Evolutionary conservation across 2,329 filamentous ascomycete genomes (phyloP).

Genomic region (Alternaria triticimaculans): DNA sequence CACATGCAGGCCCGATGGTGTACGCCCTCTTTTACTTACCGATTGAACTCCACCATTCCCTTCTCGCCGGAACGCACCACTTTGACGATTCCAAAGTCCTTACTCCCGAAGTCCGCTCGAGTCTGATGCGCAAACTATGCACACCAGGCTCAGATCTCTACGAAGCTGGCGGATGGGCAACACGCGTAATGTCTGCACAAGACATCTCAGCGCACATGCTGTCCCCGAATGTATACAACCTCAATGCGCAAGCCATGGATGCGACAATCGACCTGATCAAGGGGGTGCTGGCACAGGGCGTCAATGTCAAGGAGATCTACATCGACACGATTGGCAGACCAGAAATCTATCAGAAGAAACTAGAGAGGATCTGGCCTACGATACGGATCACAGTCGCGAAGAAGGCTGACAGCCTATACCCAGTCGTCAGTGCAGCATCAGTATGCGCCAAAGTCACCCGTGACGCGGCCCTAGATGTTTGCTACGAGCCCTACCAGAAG

Average conservation of each 20-base stretch:
- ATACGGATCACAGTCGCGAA: constrained; percentile 58
- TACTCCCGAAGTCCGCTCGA: constrained; percentile 76
- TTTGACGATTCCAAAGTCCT: constrained; percentile 97
- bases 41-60: constrained; percentile 68
- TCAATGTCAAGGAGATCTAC: constrained; percentile 88
- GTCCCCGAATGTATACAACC: constrained; percentile 73
- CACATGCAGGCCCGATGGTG: constrained; percentile 68
- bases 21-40: constrained; percentile 75
- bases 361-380: constrained; percentile 84
- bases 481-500: constrained; percentile 64
- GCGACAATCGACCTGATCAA: constrained; percentile 84
- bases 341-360: constrained; percentile 79
- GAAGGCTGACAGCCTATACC: constrained; percentile 92
- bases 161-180: constrained; percentile 80
- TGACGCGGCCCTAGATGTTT: constrained; percentile 83
- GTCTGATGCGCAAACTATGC: constrained; percentile 76
- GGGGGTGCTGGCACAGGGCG: constrained; percentile 75
- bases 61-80: constrained; percentile 79
- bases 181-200: constrained; percentile 78
- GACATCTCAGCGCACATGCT: constrained; percentile 85
- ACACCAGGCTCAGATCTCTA: constrained; percentile 65
- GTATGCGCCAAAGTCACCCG: constrained; percentile 96
- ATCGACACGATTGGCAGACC: constrained; percentile 94
- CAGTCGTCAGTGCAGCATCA: constrained; percentile 89
- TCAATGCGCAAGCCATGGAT: constrained; percentile 96